Evolutionary conservation across 768 basidiomycete genomes (phyloP), one percentile per base, ranked within the genome.

Genomic region (Trametes villosa): DNA sequence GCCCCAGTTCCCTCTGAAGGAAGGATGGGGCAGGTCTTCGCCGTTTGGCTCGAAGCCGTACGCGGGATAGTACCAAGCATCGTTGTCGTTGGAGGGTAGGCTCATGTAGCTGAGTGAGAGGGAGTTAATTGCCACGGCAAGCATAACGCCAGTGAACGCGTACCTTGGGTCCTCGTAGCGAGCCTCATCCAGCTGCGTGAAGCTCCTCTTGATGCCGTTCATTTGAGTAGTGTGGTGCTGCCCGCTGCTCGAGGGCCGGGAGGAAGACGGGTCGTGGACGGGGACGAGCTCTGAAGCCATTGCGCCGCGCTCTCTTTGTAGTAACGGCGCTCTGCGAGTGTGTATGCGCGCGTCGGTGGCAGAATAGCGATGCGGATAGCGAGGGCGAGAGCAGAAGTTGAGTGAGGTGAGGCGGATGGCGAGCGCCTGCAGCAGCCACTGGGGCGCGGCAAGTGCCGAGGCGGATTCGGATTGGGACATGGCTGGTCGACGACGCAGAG

Each of bases 1-100:
- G 3, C 93, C 93, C 91, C 93, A 94, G 66, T 95, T 95, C 34
- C 93, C 89, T 44, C 80, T 77, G 13, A 78, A 78, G 40, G 80
- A 74, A 31, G 80, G 78, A 30, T 41, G 68, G 20, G 78, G 67
- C 36, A 56, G 63, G 8, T 87, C 86, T 57, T 77, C 64, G 24
- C 87, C 86, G 56, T 80, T 86, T 17, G 86, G 86, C 58, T 83
- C 82, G 68, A 86, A 81, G 27, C 87, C 89, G 68, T 87, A 85
- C n/a, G 88, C 85, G 2, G 92, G 92, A 68, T 91, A 93, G 70
- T 91, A 93, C 89, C 90, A 94, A 22, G 83, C 80, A 67, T 91
- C 89, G 59, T 82, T 83, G 74, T 94, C 92, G 65, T 85, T 86
- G 59, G 75, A 76, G 12, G 77, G 77, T 15, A 72, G 51, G 57